Evolutionary conservation across 1,139 yeast species (phyloP).

Genomic region (Geotrichum bryndzae): DNA sequence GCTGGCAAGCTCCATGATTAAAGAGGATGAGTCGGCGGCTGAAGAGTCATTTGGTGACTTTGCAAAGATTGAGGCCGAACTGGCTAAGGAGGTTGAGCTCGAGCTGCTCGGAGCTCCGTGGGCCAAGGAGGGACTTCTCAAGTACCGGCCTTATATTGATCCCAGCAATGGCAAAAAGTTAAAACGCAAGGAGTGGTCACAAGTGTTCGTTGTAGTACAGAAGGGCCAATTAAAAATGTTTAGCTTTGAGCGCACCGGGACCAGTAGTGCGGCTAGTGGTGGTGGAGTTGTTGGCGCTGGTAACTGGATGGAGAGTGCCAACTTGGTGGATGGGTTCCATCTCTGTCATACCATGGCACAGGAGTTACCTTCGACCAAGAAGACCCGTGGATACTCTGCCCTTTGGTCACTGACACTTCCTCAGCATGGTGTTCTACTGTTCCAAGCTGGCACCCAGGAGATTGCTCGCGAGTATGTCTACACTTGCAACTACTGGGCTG

Average conservation of each 20-base stretch:
- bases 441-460: conserved; percentile 54
- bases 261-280: conserved; percentile 1
- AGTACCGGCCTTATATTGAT: conserved; percentile 42
- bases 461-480: conserved; percentile 65
- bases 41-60: conserved; percentile 27
- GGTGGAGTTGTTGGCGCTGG: conserved; percentile 48
- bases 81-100: conserved; percentile 48
- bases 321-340: conserved; percentile 28
- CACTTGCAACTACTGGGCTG: conserved; percentile 85
- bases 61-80: conserved; percentile 28
- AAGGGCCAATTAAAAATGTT: conserved; percentile 36
- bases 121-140: conserved; percentile 64
- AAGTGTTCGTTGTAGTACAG: conserved; percentile 35
- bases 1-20: conserved; percentile 32
- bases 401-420: conserved; percentile 37
- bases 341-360: conserved; percentile 32
- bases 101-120: conserved; percentile 72
- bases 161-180: conserved; percentile 30
- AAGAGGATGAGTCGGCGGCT: conserved; percentile 25
- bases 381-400: conserved; percentile 27
- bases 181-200: conserved; percentile 32
- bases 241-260: conserved; percentile 22
- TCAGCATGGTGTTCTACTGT: conserved; percentile 30
- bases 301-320: conserved; percentile 48
- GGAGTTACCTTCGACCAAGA: conserved; percentile 29